phyloP scores from a whole-genome alignment of 192 early-diverging fungal species.

The Coemansia sp. region DNA sequence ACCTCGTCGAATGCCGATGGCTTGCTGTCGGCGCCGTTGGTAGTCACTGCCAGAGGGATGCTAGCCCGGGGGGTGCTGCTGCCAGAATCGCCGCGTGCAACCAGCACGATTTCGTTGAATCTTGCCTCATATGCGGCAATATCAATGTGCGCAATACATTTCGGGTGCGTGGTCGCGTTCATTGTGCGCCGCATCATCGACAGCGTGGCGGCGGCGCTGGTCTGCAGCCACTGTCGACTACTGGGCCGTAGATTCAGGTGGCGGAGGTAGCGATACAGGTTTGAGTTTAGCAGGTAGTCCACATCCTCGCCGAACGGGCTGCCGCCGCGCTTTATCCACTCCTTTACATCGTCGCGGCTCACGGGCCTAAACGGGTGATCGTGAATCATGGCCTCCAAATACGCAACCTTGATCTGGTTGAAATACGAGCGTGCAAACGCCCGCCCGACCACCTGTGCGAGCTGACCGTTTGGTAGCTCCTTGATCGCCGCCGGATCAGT shows the following conservation, averaged over 20 bases:
- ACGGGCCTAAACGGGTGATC: slow-evolving; percentile 48
- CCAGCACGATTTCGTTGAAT: slow-evolving; percentile 18
- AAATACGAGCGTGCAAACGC: slow-evolving; percentile 42
- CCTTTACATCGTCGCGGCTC: slow-evolving; percentile 31
- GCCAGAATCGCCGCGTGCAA: slow-evolving; percentile 2
- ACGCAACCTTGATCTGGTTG: slow-evolving; percentile 7
- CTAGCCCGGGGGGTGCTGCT: too few relatives aligned
- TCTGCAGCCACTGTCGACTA: slow-evolving; percentile 39
- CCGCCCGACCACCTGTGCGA: slow-evolving; percentile 25
- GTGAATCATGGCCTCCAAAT: slow-evolving; percentile 42
- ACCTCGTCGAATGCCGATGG: slow-evolving; percentile 25
- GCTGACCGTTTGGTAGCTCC: slow-evolving; percentile 7
- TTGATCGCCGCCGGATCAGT: not conserved
- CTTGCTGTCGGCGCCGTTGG: not conserved
- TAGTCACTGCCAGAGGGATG: too few relatives aligned
- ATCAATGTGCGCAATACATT: slow-evolving; percentile 30
- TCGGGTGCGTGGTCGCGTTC: slow-evolving; percentile 17
- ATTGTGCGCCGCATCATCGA: slow-evolving; percentile 37
- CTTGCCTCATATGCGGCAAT: slow-evolving; percentile 9
- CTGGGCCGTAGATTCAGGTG: slow-evolving; percentile 27
- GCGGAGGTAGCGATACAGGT: slow-evolving; percentile 35
- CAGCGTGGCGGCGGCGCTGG: slow-evolving; percentile 37
- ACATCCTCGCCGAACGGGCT: slow-evolving; percentile 38
- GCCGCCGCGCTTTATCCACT: slow-evolving; percentile 23
- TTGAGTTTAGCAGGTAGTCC: slow-evolving; percentile 30